Conservation (phyloP, 2,329 filamentous ascomycete genomes). For the Ascosphaera apis region DNA sequence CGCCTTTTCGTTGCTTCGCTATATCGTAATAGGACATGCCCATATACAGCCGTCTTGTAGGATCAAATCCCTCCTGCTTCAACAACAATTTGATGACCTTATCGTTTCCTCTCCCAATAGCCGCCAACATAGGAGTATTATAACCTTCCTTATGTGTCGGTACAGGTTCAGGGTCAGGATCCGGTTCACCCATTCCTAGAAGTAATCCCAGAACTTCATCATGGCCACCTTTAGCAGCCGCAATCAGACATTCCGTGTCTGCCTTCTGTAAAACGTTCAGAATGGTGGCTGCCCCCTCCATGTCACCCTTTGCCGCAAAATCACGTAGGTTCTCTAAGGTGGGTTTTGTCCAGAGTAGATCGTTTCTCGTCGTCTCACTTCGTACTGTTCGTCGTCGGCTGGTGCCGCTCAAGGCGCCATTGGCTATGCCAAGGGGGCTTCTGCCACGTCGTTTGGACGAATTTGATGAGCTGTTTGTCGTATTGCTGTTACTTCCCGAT, state of each 20-base stretch:
- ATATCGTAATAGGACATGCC: slow-evolving; percentile 74
- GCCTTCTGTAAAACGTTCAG: slow-evolving; percentile 29
- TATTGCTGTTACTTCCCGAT: background rate
- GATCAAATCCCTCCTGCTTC: slow-evolving; percentile 58
- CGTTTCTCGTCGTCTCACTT: slow-evolving; percentile 27
- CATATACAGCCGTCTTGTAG: slow-evolving; percentile 46
- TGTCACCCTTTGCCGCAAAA: slow-evolving; percentile 26
- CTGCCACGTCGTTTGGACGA: slow-evolving; percentile 11
- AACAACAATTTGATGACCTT: slow-evolving; percentile 64
- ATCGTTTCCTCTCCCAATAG: slow-evolving; percentile 71
- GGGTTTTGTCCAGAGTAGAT: slow-evolving; percentile 27
- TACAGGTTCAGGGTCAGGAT: slow-evolving; percentile 47
- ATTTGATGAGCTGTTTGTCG: background rate
- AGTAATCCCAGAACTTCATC: slow-evolving; percentile 64
- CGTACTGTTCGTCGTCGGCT: slow-evolving; percentile 22
- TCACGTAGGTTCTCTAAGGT: slow-evolving; percentile 26
- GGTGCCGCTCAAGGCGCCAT: slow-evolving; percentile 7
- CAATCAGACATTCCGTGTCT: slow-evolving; percentile 72
- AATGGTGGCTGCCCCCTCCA: slow-evolving; percentile 25
- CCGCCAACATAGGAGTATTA: slow-evolving; percentile 79
- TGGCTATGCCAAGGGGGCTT: slow-evolving; percentile 14
- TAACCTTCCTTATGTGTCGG: slow-evolving; percentile 38
- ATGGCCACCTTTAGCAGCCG: slow-evolving; percentile 78
- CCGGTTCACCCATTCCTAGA: slow-evolving; percentile 40
- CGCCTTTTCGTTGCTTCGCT: slow-evolving; percentile 57